Conservation (phyloP, 2,329 filamentous ascomycete genomes). For the Aspergillus tanneri region DNA sequence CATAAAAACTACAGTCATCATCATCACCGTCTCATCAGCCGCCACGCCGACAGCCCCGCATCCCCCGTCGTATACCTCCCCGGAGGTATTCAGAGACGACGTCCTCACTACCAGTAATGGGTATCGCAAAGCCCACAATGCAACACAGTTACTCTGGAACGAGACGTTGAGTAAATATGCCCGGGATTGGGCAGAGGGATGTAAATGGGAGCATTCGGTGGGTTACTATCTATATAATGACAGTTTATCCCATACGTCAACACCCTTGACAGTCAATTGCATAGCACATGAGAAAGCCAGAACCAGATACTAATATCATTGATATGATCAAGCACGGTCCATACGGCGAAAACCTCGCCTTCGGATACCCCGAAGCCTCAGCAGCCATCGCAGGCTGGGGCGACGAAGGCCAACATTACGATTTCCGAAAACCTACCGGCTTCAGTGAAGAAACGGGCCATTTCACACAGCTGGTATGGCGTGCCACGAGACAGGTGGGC, state of each 20-base stretch:
- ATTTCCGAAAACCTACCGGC: slow-evolving; percentile 55
- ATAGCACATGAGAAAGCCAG: no score
- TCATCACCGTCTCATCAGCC: slow-evolving; percentile 18
- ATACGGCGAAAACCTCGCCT: slow-evolving; percentile 72
- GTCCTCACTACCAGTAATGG: slow-evolving; percentile 66
- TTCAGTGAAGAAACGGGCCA: slow-evolving; percentile 65
- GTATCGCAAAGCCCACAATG: slow-evolving; percentile 64
- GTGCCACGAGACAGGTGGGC: slow-evolving; percentile 59
- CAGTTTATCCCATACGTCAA: background rate
- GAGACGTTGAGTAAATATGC: slow-evolving; percentile 59
- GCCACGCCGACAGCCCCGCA: slow-evolving; percentile 28
- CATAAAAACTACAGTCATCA: slow-evolving; percentile 7
- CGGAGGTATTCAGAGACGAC: slow-evolving; percentile 47
- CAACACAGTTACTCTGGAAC: slow-evolving; percentile 63
- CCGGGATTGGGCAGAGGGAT: slow-evolving; percentile 48
- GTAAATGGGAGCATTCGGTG: slow-evolving; percentile 45
- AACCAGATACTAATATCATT: background rate
- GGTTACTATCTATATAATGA: slow-evolving; percentile 1
- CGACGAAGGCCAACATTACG: slow-evolving; percentile 57
- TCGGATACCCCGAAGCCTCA: slow-evolving; percentile 62
- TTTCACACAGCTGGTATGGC: slow-evolving; percentile 74
- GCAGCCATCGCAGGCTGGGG: slow-evolving; percentile 67
- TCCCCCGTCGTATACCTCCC: slow-evolving; percentile 45
- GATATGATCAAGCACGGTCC: slow-evolving; percentile 52
- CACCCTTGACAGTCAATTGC: no score